Evolutionary conservation across 2,329 filamentous ascomycete genomes (phyloP), one percentile per base, ranked within the genome.

Genomic region (Fusarium sp.): DNA sequence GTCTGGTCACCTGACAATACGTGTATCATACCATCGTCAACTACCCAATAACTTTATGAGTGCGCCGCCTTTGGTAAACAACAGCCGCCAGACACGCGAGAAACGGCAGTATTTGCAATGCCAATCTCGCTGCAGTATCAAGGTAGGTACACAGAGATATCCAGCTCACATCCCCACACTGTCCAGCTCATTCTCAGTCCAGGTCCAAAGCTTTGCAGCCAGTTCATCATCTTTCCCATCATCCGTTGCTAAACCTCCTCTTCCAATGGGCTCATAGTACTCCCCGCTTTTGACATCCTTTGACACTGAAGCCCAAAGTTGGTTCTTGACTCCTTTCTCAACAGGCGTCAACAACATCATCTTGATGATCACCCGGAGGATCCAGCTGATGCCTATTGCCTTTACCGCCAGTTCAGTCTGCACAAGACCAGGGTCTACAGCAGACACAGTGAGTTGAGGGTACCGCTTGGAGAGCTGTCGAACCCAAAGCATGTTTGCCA

Each of bases 221-320:
- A 82, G 45, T 16, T 74, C 78, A 36, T 80, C 76, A 35, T 81
- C 70, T 57, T 68, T 76, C 1, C 77, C 73, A n/a, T 70, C 52
- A 68, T 66, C 57, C 63, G 71, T 16, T 64, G 74, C 22, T 75
- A 74, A n/a, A 59, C 71, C 78, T 10, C 62, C 63, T 7, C 80
- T 71, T 6, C 81, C 82, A 2, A 83, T 74, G 0, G 81, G 81
- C 71, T 79, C 79, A 61, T 83, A 82, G 64, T 81, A 81, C 66
- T 79, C 66, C 9, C 45, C 45, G 14, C 22, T 52, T 11, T 77
- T 76, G 0, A 82, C 78, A n/a, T 81, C 79, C 6, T 75, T 75
- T 4, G 80, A 73, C n/a, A 82, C 81, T 2, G 82, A 79, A 14
- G 83, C 84, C 85, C 85, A 87, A 4, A 87, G 78, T 76, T 86